Evolutionary conservation across 352 stramenopile species (phyloP).

Genomic region (Phytophthora podocarpi): DNA sequence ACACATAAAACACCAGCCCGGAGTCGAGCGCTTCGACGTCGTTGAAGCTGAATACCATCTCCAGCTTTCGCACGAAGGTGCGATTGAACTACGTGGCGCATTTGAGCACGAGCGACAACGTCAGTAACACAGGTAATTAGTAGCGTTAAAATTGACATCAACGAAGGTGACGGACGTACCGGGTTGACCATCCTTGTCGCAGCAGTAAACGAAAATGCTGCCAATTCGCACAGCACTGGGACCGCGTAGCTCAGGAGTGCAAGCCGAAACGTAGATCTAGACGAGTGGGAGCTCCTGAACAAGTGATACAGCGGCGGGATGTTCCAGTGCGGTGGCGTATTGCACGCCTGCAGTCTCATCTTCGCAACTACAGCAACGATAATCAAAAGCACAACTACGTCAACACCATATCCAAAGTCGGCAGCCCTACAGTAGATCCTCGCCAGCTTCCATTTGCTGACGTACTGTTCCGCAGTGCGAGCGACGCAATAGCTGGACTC

Average conservation of each 20-base stretch:
- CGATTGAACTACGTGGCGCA: conserved; percentile 75
- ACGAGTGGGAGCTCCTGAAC: conserved; percentile 81
- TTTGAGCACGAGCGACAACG: conserved; percentile 8
- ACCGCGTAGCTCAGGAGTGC: conserved; percentile 84
- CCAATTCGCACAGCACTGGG: conserved; percentile 81
- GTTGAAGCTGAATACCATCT: conserved; percentile 90
- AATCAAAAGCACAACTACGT: conserved; percentile 10
- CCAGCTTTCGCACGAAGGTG: conserved; percentile 80
- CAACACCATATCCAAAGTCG: not conserved
- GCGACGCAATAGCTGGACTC: conserved; percentile 67
- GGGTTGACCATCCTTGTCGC: conserved; percentile 89
- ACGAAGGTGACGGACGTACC: conserved; percentile 40
- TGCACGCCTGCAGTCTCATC: conserved; percentile 70
- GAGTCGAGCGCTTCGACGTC: conserved; percentile 87
- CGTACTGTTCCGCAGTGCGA: conserved; percentile 80
- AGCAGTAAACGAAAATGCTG: conserved; percentile 85
- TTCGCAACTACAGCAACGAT: conserved; percentile 57
- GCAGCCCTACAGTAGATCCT: too few species aligned
- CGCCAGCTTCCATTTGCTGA: too few species aligned
- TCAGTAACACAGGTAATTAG: not conserved
- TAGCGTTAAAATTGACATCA: not conserved
- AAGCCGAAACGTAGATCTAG: conserved; percentile 74
- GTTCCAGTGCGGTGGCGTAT: conserved; percentile 84
- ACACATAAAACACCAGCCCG: conserved; percentile 88
- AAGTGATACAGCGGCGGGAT: conserved; percentile 82